Evolutionary conservation across 1,284 basidiomycete species (phyloP), one percentile per base, ranked within the genome.

Genomic region (Meira miltonrushii): DNA sequence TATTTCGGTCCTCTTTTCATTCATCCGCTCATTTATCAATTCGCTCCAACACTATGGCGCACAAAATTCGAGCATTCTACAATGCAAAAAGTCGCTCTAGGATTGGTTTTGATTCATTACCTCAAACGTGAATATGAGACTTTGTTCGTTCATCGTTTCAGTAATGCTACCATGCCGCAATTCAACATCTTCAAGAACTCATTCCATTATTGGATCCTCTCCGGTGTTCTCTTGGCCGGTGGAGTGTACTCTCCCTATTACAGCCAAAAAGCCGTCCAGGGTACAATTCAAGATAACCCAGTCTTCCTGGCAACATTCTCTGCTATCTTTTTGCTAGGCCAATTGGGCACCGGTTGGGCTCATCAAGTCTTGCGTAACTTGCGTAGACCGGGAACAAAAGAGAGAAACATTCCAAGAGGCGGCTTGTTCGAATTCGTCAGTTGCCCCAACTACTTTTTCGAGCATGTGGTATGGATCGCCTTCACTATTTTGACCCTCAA

Each of bases 361-460:
- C 95, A 98, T 78, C 69, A 93, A 59, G 91, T 85, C 39, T 83
- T 96, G 38, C 87, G 90, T 52, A 83, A 84, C 55, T 85, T 98
- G 44, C 87, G 95, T 25, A 89, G 91, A 0, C 84, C 85, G 15
- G 88, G 90, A 15, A 87, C 90, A 8, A 87, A 85, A 60, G 85
- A 84, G 59, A 87, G 94, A 59, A 87, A 85, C 25, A 88, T 96
- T 71, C 94, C 95, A 0, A 82, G 83, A 25, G 94, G 83, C 1
- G 80, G 81, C 50, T 90, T 90, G 2, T 99, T 97, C 80, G 83
- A 86, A 60, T 80, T 86, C 41, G 85, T 95, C 41, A 88, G 89
- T 6, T 90, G 86, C 81, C 92, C 95, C 37, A 97, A 98, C 80
- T 98, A 99, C 81, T 87, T 91, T 77, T 97, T 94, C 77, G 95